Evolutionary conservation across 2,329 filamentous ascomycete species (phyloP), one percentile per base, ranked within the genome.

Genomic region (Nigrospora sphaerica): DNA sequence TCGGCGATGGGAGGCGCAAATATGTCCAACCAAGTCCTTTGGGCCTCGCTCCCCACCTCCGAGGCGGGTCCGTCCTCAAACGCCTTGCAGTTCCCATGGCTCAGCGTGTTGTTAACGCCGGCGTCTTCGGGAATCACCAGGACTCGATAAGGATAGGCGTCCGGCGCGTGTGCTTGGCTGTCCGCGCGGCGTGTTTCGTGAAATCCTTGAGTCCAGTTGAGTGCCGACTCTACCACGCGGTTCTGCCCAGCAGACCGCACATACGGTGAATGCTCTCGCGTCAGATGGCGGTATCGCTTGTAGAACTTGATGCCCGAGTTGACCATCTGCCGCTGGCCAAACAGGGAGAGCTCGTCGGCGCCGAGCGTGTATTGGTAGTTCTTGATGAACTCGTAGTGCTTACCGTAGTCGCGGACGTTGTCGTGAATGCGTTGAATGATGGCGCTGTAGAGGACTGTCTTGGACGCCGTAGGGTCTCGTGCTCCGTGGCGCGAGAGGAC

Each of bases 401-500:
- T 70, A 9, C 75, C 75, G 58, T 86, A 92, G 17, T 71, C 66
- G 2, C 72, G 74, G 11, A 72, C 72, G 34, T 57, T 62, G 39
- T 62, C 62, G 49, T 91, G 81, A 50, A 96, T 85, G 41, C 77
- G 77, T 28, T 74, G 62, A 45, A 95, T 72, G 10, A 87, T 74
- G 6, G 69, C 64, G 35, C 72, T 74, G 66, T 95, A 95, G 7
- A 64, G 60, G 12, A 63, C 60, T 1, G 82, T 78, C 69, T 91
- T 95, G 53, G 71, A 70, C 12, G 68, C 58, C 0, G 90, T 95
- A 1, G 91, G 91, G 60, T 88, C 86, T 44, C 91, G 80, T 34
- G 88, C 87, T 41, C 90, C 91, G 62, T 96, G 91, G 3, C 91
- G 82, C 18, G 88, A 90, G 41, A 96, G 75, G 19, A 91, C 71